Evolutionary conservation across 1,284 basidiomycete species (phyloP), one percentile per base, ranked within the genome.

Genomic region (Chondrostereum purpureum): DNA sequence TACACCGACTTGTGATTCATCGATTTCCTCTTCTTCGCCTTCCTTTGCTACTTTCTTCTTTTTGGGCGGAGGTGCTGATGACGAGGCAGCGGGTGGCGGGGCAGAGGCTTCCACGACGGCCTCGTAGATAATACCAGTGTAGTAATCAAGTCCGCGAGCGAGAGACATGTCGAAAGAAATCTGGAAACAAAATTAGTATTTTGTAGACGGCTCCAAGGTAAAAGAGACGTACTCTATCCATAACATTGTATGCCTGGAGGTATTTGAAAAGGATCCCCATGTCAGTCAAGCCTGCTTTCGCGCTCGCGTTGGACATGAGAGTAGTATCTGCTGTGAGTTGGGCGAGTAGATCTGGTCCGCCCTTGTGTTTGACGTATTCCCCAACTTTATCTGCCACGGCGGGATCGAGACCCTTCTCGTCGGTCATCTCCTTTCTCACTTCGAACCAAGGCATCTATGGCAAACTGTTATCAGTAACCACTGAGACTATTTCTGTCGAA

Each of bases 121-220:
- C 68, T 99, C 96, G 70, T 97, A 98, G 63, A 99, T 99, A 59
- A 99, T 84, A 33, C 96, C 95, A 1, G 95, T 99, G 69, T 99
- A 98, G 68, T 99, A 99, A 66, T 99, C 96, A 27, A 99, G 77
- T 18, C 95, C 95, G 24, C 96, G 84, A 5, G 96, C 96, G 17
- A 99, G 80, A 5, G 92, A 95, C 55, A 99, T 79, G 66, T 99
- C 95, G 62, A 99, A 98, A 5, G 91, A 94, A 59, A 98, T 79
- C 88, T 92, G 54, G 16, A 23, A 21, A 44, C n/a, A n/a, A n/a
- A n/a, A n/a, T n/a, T n/a, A n/a, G n/a, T n/a, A n/a, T n/a, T n/a
- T n/a, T n/a, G n/a, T n/a, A n/a, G n/a, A 18, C n/a, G n/a, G n/a
- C n/a, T n/a, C n/a, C n/a, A n/a, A 6, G 18, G 19, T 33, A 11